Conservation (phyloP, 139 green algal genomes). For the Yamagishiella unicocca region DNA sequence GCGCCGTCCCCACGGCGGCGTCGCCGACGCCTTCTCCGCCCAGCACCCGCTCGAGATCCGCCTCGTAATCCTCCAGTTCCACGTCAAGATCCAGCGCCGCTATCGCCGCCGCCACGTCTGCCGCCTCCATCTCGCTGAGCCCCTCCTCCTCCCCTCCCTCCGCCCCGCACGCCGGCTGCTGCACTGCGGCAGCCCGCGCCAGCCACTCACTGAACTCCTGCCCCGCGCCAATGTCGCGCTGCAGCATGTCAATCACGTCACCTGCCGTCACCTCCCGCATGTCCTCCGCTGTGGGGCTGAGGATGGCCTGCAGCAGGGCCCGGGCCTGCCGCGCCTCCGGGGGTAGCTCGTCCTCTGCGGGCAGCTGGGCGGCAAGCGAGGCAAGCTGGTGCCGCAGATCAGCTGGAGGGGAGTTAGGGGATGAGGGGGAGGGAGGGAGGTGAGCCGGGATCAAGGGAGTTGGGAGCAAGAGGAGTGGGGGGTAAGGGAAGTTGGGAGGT, state of each 20-base stretch:
- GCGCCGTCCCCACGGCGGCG: not conserved
- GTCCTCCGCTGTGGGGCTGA: not conserved
- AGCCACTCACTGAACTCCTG: constrained; percentile 11
- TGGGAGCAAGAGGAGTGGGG: too few relatives aligned
- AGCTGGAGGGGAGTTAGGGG: not conserved
- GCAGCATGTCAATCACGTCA: constrained; percentile 10
- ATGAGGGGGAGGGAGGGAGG: not conserved
- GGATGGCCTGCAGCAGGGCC: constrained; percentile 3
- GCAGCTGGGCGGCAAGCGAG: constrained; percentile 20
- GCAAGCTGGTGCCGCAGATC: constrained; percentile 1
- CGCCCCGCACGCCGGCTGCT: too few relatives aligned
- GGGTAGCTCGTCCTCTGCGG: not conserved
- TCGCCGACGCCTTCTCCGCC: not conserved
- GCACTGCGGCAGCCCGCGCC: not conserved
- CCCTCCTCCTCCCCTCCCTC: not conserved
- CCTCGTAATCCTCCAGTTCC: not conserved
- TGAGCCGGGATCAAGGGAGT: too few relatives aligned
- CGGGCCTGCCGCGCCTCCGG: not conserved
- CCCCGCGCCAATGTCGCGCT: not conserved
- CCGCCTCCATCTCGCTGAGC: constrained; percentile 11
- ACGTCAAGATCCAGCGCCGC: not conserved
- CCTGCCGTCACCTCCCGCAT: not conserved
- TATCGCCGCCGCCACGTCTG: constrained; percentile 22
- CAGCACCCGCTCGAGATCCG: not conserved
- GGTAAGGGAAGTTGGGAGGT: too few relatives aligned